Base-by-base conservation (phyloP, 1,284 basidiomycete genomes). In the Fomitopsis betulina region DNA sequence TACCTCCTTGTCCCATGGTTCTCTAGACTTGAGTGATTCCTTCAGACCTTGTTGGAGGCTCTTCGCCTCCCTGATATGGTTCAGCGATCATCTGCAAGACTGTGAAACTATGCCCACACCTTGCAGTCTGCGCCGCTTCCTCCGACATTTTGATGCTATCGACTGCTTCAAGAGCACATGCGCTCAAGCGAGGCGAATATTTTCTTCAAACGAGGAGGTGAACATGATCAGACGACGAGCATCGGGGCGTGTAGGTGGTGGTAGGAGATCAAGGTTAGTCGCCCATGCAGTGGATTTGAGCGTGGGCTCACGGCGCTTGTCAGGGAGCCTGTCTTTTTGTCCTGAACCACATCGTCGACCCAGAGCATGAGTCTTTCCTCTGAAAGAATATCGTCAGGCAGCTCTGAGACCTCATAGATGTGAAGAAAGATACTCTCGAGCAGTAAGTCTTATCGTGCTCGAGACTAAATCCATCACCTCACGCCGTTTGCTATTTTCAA, bases 1-100 rank as follows among this genome's bases (percentile, higher is more conserved):
- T 50, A 94, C 85, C 60, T 94, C 90, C 69, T 80, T 88, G 62
- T 91, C 86, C 81, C 88, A 93, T 51, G 92, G 90, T 58, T 90
- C 85, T 60, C 82, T 83, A 53, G 76, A 78, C 70, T 86, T 88
- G 56, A 94, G 76, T 57, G 84, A 74, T 63, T 87, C 85, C 72
- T 90, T 91, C 60, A 91, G 72, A 47, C 76, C 78, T 69, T 86
- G 83, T 62, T 89, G 82, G 63, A 86, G 79, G 67, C 74, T 74
- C 68, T 85, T 88, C 63, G 88, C 86, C 76, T 91, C 88, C 68
- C 89, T 91, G 60, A 5, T 25, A 38, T 32, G 40, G 42, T 33
- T 64, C 38, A 63, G 60, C 55, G 42, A 10, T 17, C 17, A 43
- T 25, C 33, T 35, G 30, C 25, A 33, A 21, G 25, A 27, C 37